Evolutionary conservation across 2,329 filamentous ascomycete species (phyloP).

Genomic region (Aspergillus transmontanensis): DNA sequence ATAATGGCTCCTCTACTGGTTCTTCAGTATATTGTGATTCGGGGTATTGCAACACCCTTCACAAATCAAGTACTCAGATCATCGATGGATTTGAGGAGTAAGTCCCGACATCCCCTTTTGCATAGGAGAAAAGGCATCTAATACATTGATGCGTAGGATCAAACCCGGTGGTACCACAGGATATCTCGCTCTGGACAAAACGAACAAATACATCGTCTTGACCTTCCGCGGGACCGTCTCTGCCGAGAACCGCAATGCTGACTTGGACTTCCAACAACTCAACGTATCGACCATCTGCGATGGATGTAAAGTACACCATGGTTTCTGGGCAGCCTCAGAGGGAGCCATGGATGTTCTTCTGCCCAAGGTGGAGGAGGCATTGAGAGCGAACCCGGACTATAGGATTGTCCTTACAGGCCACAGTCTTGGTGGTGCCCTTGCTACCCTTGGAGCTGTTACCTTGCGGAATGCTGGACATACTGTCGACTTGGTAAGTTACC

Average conservation of each 20-base stretch:
- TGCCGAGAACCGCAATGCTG: not conserved
- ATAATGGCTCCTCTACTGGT: constrained; percentile 1
- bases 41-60: not conserved
- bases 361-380: not conserved
- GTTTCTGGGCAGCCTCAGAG: constrained; percentile 8
- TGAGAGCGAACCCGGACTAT: not conserved
- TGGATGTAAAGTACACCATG: constrained; percentile 9
- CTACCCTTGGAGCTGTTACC: not conserved
- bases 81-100: constrained; percentile 2
- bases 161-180: constrained; percentile 7
- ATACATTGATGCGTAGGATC: not conserved
- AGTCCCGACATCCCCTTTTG: not conserved
- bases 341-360: not conserved
- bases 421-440: constrained; percentile 9
- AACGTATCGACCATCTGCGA: constrained; percentile 1
- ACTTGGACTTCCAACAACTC: not conserved
- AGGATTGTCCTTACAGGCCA: not conserved
- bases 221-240: constrained; percentile 9
- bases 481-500: constrained; percentile 6
- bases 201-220: constrained; percentile 5
- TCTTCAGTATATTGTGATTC: constrained; percentile 9
- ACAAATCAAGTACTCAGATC: constrained; percentile 1
- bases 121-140: not conserved
- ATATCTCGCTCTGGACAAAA: constrained; percentile 9
- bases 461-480: constrained; percentile 2